Evolutionary conservation across 805 yeast genomes (phyloP).

Genomic region (Isabelozyma rhagii): DNA sequence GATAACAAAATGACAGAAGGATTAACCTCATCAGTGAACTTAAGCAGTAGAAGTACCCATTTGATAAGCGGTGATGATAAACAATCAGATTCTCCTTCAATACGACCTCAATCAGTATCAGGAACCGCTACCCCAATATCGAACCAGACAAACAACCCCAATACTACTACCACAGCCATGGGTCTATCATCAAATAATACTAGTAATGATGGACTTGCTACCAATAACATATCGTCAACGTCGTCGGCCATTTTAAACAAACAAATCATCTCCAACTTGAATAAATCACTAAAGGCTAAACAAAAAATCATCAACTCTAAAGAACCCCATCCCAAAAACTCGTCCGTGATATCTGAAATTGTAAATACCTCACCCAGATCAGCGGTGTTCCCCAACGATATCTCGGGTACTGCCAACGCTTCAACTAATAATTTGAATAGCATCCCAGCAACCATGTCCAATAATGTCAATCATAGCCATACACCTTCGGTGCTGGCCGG

Average conservation of each 20-base stretch:
- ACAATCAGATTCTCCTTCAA: not conserved
- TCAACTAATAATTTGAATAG: not conserved
- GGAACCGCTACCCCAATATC: not conserved
- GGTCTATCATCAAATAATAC: not conserved
- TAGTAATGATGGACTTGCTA: not conserved
- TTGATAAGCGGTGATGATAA: not conserved
- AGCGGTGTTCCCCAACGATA: conserved; percentile 12
- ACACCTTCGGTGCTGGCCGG: too few relatives aligned
- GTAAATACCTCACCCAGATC: conserved; percentile 33
- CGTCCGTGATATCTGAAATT: conserved; percentile 33
- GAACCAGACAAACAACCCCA: too few relatives aligned
- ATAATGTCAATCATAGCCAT: not conserved
- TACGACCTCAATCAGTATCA: not conserved
- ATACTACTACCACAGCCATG: not conserved
- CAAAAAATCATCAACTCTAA: conserved; percentile 35
- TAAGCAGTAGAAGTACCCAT: not conserved
- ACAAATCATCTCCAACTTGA: conserved; percentile 36
- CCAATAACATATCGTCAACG: not conserved
- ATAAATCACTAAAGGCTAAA: conserved; percentile 41
- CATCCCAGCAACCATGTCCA: not conserved
- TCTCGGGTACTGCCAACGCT: not conserved
- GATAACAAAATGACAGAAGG: not conserved
- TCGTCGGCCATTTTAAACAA: conserved; percentile 13
- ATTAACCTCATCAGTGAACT: not conserved
- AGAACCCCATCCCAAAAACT: conserved; percentile 35